These are phyloP conservation scores for Hymenoscyphus infarciens DNA, from an alignment of 2,329 filamentous ascomycete genomes.

Conservation along the genomic window DNA sequence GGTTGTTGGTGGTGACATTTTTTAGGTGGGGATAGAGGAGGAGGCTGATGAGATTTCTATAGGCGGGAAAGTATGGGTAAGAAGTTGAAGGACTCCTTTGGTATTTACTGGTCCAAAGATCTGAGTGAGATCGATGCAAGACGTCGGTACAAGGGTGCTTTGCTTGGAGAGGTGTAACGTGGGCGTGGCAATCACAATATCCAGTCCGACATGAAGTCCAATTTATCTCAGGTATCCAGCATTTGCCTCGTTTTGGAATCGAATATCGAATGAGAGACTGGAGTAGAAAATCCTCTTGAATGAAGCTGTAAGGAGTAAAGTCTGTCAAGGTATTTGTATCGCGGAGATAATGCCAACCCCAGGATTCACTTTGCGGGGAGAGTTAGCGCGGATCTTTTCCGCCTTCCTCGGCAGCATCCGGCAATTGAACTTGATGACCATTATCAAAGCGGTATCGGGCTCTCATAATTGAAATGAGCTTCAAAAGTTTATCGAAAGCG, in stretches of 20 bases:
- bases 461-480: neutral
- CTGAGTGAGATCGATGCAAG: no score
- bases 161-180: no score
- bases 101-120: neutral
- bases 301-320: no score
- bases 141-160: no score
- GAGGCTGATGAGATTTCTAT: no score
- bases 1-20: constrained; percentile 62
- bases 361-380: neutral
- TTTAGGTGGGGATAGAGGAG: neutral
- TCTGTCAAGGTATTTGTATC: no score
- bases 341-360: neutral
- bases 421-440: neutral
- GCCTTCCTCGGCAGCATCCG: neutral
- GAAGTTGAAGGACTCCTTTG: neutral
- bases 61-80: neutral
- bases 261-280: no score
- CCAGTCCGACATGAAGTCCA: no score
- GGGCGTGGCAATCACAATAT: no score
- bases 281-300: no score
- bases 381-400: neutral
- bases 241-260: no score
- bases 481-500: neutral
- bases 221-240: no score
- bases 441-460: neutral